Percentiles rank a stretch among this genome's conserved stretches.
Evolutionary conservation across 2,329 filamentous ascomycete genomes (phyloP).

Genomic region (Pseudopyrenochaeta lycopersici): DNA sequence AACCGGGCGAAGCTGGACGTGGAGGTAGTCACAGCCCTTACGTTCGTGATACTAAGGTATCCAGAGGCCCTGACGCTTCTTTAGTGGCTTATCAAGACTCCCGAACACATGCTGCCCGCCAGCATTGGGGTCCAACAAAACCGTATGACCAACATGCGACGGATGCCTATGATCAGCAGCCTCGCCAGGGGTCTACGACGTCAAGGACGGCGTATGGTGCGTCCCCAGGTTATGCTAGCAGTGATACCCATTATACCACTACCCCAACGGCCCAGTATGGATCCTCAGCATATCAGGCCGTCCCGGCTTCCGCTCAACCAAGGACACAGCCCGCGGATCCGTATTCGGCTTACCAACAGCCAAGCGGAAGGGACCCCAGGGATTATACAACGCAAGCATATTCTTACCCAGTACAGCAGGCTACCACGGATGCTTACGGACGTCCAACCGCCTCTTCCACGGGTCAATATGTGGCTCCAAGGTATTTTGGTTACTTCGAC

Average conservation of each 20-base stretch:
- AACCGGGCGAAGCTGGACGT: slow-evolving; percentile 49
- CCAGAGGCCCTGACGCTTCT: slow-evolving; percentile 56
- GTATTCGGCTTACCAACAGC: slow-evolving; percentile 39
- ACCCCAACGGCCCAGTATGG: slow-evolving; percentile 39
- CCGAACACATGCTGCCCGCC: slow-evolving; percentile 53
- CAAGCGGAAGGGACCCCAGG: slow-evolving; percentile 25
- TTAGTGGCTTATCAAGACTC: slow-evolving; percentile 56
- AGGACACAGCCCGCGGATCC: slow-evolving; percentile 44
- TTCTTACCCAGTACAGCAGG: slow-evolving; percentile 40
- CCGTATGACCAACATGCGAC: slow-evolving; percentile 28
- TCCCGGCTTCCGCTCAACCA: slow-evolving; percentile 32
- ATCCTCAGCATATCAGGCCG: slow-evolving; percentile 34
- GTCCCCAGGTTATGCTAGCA: slow-evolving; percentile 25
- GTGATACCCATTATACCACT: slow-evolving; percentile 46
- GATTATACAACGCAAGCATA: slow-evolving; percentile 33
- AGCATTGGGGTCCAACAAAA: slow-evolving; percentile 51
- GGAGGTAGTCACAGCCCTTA: slow-evolving; percentile 58
- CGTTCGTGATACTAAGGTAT: slow-evolving; percentile 51
- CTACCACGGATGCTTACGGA: slow-evolving; percentile 39
- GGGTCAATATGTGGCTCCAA: slow-evolving; percentile 39
- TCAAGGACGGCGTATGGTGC: slow-evolving; percentile 26
- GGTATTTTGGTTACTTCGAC: slow-evolving; percentile 54
- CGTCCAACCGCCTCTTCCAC: slow-evolving; percentile 30
- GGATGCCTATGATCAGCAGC: slow-evolving; percentile 24
- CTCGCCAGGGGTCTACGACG: slow-evolving; percentile 17